phyloP scores from a whole-genome alignment of 495 filamentous ascomycete genomes.

The Aspergillus baeticus region DNA sequence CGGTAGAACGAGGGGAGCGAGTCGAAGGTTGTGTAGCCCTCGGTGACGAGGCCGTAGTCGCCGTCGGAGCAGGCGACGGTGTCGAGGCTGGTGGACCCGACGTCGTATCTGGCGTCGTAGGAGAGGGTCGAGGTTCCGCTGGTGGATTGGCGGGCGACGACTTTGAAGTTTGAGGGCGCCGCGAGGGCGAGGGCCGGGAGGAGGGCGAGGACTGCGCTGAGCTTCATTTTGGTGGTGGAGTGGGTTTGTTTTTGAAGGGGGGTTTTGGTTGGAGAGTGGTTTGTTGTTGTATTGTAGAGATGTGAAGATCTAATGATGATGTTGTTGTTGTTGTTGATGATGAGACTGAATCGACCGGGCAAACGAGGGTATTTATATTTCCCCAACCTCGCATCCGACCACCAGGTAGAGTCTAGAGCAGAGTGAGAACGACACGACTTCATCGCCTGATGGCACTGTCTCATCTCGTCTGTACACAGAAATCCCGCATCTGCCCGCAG shows the following conservation, averaged over 20 bases:
- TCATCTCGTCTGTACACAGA: too few relatives aligned
- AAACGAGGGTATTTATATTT: conserved; percentile 10
- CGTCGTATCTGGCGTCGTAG: conserved; percentile 39
- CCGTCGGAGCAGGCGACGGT: conserved; percentile 59
- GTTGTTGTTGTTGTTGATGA: conserved; percentile 4
- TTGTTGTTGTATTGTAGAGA: background rate
- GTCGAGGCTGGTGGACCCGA: conserved; percentile 48
- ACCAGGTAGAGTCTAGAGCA: background rate
- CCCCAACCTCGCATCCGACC: background rate
- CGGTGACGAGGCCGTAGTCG: conserved; percentile 59
- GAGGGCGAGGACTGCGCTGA: conserved; percentile 9
- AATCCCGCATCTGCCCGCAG: too few relatives aligned
- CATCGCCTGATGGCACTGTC: too few relatives aligned
- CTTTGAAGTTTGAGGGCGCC: background rate
- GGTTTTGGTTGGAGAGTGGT: background rate
- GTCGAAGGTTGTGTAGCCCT: conserved; percentile 61
- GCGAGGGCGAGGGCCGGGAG: conserved; percentile 12
- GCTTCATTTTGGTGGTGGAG: conserved; percentile 6
- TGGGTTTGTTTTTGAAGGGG: background rate
- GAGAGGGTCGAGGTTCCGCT: conserved; percentile 29
- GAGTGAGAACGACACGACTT: background rate
- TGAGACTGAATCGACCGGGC: background rate
- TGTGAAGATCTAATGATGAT: background rate
- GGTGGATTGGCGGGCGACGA: background rate
- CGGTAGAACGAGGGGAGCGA: conserved; percentile 53